A percentile compares a stretch with the other conserved stretches of the same genome.
Evolutionary conservation across 2,329 filamentous ascomycete genomes (phyloP).

Genomic region (Claviceps paspali): DNA sequence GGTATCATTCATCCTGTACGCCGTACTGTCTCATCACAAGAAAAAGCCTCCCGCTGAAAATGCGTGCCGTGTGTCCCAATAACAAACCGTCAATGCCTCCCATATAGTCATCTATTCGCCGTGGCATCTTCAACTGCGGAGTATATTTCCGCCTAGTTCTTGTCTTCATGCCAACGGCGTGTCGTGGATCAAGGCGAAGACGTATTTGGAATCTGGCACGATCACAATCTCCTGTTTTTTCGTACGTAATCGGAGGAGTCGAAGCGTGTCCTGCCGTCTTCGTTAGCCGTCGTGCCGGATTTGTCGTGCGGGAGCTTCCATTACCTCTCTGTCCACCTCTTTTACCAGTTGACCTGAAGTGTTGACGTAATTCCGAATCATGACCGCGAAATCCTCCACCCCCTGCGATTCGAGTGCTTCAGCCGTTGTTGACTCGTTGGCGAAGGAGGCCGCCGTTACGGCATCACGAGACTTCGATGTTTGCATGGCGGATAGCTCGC

Average conservation of each 20-base stretch:
- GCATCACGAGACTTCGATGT: conserved; percentile 21
- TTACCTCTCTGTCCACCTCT: conserved; percentile 56
- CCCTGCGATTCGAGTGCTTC: conserved; percentile 37
- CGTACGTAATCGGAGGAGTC: conserved; percentile 61
- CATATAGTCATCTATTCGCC: not conserved
- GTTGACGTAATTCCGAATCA: conserved; percentile 64
- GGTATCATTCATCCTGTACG: conserved; percentile 6
- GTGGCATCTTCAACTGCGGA: too few relatives aligned
- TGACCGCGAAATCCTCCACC: conserved; percentile 56
- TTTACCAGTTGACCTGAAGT: conserved; percentile 54
- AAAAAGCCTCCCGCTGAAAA: not conserved
- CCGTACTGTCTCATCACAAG: not conserved
- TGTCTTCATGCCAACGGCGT: conserved; percentile 48
- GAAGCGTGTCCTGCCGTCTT: conserved; percentile 50
- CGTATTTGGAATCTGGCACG: conserved; percentile 64
- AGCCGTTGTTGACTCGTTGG: conserved; percentile 26
- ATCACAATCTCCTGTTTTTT: conserved; percentile 76
- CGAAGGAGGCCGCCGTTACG: conserved; percentile 27
- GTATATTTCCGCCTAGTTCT: not conserved
- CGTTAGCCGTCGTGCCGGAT: conserved; percentile 10
- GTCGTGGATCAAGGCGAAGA: conserved; percentile 68
- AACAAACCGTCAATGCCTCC: too few relatives aligned
- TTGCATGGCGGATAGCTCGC: conserved; percentile 44
- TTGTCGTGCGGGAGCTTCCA: not conserved
- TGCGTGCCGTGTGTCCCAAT: not conserved